Percentiles rank a stretch among this genome's conserved stretches.
These are phyloP conservation scores for Paramecium sexaurelia DNA, from an alignment of 73 alveolate species.

Conservation along the genomic window DNA sequence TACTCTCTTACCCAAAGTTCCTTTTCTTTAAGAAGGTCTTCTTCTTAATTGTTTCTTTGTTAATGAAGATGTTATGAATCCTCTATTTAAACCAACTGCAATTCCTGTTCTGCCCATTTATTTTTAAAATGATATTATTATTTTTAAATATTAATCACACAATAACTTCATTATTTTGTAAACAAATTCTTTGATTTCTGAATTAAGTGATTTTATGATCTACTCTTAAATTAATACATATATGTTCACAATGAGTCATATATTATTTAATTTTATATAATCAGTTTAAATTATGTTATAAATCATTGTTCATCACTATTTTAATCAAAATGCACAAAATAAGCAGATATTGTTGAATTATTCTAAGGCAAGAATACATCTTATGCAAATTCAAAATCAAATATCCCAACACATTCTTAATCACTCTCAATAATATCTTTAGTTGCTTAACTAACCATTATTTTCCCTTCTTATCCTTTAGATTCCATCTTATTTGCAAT, in stretches of 20 bases:
- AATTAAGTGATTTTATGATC: not conserved
- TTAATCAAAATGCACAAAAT: constrained; percentile 1
- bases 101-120: constrained; percentile 58
- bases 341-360: constrained; percentile 5
- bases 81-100: constrained; percentile 47
- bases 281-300: not conserved
- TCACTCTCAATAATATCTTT: constrained; percentile 74
- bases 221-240: not conserved
- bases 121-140: constrained; percentile 32
- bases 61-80: constrained; percentile 17
- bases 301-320: not conserved
- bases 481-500: constrained; percentile 98
- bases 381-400: constrained; percentile 47
- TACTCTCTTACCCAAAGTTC: constrained; percentile 52
- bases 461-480: constrained; percentile 87
- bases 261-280: not conserved
- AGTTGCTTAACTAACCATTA: constrained; percentile 89
- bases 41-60: constrained; percentile 52
- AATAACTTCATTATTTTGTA: not conserved
- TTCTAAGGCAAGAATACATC: constrained; percentile 40
- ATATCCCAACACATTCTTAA: constrained; percentile 63
- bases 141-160: constrained; percentile 4
- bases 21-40: constrained; percentile 57
- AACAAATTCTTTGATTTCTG: not conserved
- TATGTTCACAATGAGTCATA: no score